Evolutionary conservation across 2,329 filamentous ascomycete genomes (phyloP).

Genomic region (Microdochium bolleyi): DNA sequence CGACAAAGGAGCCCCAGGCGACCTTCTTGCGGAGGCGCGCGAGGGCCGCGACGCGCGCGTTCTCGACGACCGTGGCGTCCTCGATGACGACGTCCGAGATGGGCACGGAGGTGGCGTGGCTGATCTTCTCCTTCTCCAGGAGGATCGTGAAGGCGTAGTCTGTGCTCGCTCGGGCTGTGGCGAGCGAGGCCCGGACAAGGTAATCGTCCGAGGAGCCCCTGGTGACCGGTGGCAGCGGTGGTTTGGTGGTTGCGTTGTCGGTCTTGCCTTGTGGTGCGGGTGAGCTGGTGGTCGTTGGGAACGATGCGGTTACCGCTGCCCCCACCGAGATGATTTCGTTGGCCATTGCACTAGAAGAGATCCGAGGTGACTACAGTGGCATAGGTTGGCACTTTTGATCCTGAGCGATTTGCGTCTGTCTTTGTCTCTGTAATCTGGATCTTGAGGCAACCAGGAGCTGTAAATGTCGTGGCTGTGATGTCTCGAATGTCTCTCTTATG

Average conservation of each 20-base stretch:
- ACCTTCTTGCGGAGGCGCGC: constrained; percentile 5
- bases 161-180: constrained; percentile 5
- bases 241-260: not conserved
- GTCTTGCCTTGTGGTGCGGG: not conserved
- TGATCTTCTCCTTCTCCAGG: constrained; percentile 7
- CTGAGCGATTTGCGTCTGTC: not conserved
- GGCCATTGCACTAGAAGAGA: no score
- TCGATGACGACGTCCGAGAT: not conserved
- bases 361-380: no score
- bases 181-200: constrained; percentile 4
- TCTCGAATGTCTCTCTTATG: no score
- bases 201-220: constrained; percentile 7
- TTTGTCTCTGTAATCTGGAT: not conserved
- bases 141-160: constrained; percentile 4
- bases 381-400: no score
- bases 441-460: no score
- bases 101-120: not conserved
- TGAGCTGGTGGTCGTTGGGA: not conserved
- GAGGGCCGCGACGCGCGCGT: not conserved
- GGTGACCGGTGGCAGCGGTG: constrained; percentile 5
- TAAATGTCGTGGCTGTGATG: no score
- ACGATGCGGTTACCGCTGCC: not conserved
- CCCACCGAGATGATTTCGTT: not conserved
- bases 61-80: not conserved
- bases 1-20: constrained; percentile 8